phyloP scores from a whole-genome alignment of 176 grass and related monocot genomes.

The Oryza brachyantha region DNA sequence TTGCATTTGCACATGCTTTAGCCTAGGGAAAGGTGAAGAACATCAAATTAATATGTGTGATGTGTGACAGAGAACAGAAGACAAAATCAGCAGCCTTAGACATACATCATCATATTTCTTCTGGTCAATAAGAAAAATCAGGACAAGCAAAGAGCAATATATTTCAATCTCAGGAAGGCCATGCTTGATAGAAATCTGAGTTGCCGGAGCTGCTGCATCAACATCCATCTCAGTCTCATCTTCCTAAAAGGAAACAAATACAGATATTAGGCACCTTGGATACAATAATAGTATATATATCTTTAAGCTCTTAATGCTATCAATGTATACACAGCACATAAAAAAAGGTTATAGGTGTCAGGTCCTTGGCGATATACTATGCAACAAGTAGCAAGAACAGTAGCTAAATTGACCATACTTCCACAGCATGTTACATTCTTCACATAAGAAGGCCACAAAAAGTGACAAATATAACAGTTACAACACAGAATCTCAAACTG shows the following conservation, averaged over 20 bases:
- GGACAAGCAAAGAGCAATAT: constrained; percentile 77
- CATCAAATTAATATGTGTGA: background rate
- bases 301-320: background rate
- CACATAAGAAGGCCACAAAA: background rate
- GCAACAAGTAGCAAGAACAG: background rate
- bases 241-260: constrained; percentile 43
- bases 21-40: constrained; percentile 46
- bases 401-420: background rate
- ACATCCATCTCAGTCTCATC: constrained; percentile 72
- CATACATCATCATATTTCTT: constrained; percentile 71
- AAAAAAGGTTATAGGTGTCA: background rate
- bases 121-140: constrained; percentile 81
- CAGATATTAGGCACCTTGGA: background rate
- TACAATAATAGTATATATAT: background rate
- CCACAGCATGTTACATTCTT: background rate
- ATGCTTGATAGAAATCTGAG: constrained; percentile 60
- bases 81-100: background rate
- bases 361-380: background rate
- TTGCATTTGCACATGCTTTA: constrained; percentile 71
- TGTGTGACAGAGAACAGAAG: background rate
- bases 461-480: background rate
- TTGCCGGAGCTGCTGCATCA: constrained; percentile 37
- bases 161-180: constrained; percentile 81
- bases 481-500: background rate
- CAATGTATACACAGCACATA: background rate